phyloP scores from a whole-genome alignment of 2,329 filamentous ascomycete genomes.

The Penicillium sclerotigenum region DNA sequence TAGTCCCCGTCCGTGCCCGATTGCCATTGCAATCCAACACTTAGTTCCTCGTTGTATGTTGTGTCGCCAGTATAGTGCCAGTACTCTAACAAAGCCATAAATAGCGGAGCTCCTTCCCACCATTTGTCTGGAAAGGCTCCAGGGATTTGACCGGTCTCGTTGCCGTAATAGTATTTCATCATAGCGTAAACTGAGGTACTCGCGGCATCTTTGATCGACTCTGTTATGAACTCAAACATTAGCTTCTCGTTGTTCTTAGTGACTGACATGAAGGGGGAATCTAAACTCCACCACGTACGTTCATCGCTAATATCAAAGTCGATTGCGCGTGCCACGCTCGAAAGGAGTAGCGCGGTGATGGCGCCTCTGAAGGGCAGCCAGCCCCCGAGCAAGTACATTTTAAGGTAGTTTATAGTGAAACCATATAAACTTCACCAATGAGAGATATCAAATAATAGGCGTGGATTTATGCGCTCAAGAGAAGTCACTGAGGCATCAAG shows the following conservation, averaged over 20 bases:
- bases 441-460: not conserved
- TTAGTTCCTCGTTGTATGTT: slow-evolving; percentile 11
- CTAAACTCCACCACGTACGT: slow-evolving; percentile 14
- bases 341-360: slow-evolving; percentile 4
- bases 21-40: slow-evolving; percentile 15
- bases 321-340: slow-evolving; percentile 17
- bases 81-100: slow-evolving; percentile 12
- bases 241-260: not conserved
- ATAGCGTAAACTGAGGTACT: slow-evolving; percentile 7
- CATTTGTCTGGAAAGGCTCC: slow-evolving; percentile 15
- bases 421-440: not conserved
- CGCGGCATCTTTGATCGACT: slow-evolving; percentile 14
- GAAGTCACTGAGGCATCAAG: not conserved
- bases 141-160: slow-evolving; percentile 13
- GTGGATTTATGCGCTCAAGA: not conserved
- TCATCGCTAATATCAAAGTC: slow-evolving; percentile 28
- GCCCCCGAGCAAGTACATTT: slow-evolving; percentile 9
- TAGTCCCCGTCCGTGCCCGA: slow-evolving; percentile 7
- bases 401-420: not conserved
- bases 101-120: slow-evolving; percentile 14
- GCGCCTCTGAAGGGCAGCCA: not conserved
- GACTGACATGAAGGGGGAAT: not conserved
- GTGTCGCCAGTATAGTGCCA: slow-evolving; percentile 15
- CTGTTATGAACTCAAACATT: not conserved
- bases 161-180: slow-evolving; percentile 14